Conservation (phyloP, 305 asterid species). For the Solanum hybrid region DNA sequence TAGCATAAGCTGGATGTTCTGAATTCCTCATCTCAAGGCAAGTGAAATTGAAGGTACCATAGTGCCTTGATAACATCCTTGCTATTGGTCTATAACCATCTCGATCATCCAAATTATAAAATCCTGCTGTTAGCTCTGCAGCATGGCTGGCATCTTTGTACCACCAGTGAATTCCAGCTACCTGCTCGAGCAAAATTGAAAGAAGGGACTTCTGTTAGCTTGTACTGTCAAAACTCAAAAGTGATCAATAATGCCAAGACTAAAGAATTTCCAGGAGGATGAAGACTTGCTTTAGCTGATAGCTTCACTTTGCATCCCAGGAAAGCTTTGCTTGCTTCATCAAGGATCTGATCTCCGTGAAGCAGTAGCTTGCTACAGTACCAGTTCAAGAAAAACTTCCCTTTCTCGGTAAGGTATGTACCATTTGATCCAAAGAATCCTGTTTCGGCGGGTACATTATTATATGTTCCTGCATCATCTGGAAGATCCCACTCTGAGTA, state of each 20-base stretch:
- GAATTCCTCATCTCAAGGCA: constrained; percentile 70
- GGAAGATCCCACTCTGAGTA: too few species aligned
- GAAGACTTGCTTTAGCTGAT: constrained; percentile 41
- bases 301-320: constrained; percentile 39
- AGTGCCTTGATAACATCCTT: constrained; percentile 50
- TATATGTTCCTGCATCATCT: too few species aligned
- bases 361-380: constrained; percentile 29
- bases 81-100: constrained; percentile 71
- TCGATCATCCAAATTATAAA: constrained; percentile 43
- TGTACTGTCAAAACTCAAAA: neutral
- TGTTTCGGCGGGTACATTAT: too few species aligned
- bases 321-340: constrained; percentile 54
- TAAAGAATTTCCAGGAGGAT: neutral
- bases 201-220: neutral
- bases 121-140: constrained; percentile 67
- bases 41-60: constrained; percentile 55
- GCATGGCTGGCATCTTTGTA: constrained; percentile 55
- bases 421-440: too few species aligned
- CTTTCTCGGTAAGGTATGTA: too few species aligned
- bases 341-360: constrained; percentile 71
- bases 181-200: constrained; percentile 22
- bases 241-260: neutral
- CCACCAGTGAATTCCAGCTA: constrained; percentile 83
- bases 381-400: too few species aligned
- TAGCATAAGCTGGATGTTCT: constrained; percentile 48